A percentile compares a stretch with the other conserved stretches of the same genome.
Conservation (phyloP, 129 eudicot species). For the Solidago caesia region DNA sequence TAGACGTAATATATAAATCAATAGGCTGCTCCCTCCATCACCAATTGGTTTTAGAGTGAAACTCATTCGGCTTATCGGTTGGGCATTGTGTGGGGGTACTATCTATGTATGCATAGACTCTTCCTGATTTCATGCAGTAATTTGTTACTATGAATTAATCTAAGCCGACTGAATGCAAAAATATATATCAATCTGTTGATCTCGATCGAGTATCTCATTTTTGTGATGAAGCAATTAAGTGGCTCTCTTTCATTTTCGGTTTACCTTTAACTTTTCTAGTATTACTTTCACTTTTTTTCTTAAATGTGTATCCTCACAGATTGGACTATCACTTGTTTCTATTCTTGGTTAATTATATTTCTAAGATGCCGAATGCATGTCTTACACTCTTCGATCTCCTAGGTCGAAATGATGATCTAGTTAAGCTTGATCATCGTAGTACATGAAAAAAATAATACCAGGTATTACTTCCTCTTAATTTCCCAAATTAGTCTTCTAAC, state of each 20-base stretch:
- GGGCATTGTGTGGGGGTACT: no score
- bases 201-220: background rate
- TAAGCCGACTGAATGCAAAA: conserved; percentile 15
- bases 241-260: conserved; percentile 34
- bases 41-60: no score
- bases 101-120: no score
- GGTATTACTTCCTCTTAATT: background rate
- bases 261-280: conserved; percentile 29
- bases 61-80: no score
- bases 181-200: background rate
- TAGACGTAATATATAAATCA: no score
- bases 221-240: conserved; percentile 16
- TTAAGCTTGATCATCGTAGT: conserved; percentile 13
- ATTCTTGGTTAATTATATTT: background rate
- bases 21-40: no score
- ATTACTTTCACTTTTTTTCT: conserved; percentile 36
- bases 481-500: conserved; percentile 23
- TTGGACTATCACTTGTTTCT: conserved; percentile 21
- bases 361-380: conserved; percentile 23
- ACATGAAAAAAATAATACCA: no score
- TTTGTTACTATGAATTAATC: background rate
- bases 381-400: conserved; percentile 4
- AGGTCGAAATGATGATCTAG: conserved; percentile 20
- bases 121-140: no score
- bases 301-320: conserved; percentile 27